These are phyloP conservation scores for Penicillium rolfsii DNA, from an alignment of 2,329 filamentous ascomycete genomes.

Conservation along the genomic window DNA sequence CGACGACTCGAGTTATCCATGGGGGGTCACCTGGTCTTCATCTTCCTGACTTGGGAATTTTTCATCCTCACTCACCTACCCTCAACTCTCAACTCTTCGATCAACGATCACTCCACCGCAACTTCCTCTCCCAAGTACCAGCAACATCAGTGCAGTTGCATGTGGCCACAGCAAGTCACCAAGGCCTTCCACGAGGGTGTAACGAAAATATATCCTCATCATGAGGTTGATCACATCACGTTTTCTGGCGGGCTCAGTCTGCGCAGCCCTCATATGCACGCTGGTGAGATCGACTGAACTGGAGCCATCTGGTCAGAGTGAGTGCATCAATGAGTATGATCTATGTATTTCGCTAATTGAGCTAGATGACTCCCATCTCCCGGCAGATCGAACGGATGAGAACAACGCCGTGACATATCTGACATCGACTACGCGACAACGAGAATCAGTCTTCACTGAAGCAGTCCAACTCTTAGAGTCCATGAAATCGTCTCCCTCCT, in stretches of 20 bases:
- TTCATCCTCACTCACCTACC: background rate
- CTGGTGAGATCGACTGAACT: background rate
- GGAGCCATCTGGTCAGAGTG: background rate
- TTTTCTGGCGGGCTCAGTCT: background rate
- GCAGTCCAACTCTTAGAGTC: conserved; percentile 51
- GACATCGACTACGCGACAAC: conserved; percentile 25
- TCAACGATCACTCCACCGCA: background rate
- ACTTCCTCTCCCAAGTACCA: background rate
- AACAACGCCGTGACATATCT: conserved; percentile 37
- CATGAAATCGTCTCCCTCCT: conserved; percentile 53
- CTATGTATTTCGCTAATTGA: background rate
- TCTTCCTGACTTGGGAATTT: background rate
- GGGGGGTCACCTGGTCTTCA: background rate
- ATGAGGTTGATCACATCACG: background rate
- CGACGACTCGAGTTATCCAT: background rate
- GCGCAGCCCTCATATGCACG: background rate
- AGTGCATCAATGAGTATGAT: background rate
- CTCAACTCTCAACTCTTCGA: background rate
- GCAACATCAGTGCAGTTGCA: background rate
- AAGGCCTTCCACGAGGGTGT: too few species aligned
- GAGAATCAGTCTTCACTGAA: conserved; percentile 45
- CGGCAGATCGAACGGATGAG: conserved; percentile 13
- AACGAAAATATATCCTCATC: background rate
- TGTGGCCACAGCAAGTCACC: background rate
- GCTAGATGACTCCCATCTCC: background rate